Base-by-base conservation (phyloP, 495 filamentous ascomycete species). In the Annulohypoxylon moriforme region DNA sequence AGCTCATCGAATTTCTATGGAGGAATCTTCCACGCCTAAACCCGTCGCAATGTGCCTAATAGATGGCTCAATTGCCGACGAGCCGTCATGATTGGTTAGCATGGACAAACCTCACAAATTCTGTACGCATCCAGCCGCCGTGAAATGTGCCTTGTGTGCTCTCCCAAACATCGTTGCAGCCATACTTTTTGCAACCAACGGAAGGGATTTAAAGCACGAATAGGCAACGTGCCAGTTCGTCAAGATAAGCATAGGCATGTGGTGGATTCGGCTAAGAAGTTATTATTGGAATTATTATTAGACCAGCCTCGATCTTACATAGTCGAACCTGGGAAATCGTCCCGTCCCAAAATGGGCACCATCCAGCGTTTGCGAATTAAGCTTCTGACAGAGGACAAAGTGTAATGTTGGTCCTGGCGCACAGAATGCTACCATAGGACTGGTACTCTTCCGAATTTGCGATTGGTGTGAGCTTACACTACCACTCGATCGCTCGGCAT, bases 21-120 rank as follows among this genome's bases (percentile, higher is more conserved):
- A 50, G 71, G 71, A 50, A 59, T 38, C 50, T 47, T 66, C 57
- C 46, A 69, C 42, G 71, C 71, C 66, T 73, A 73, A 73, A 53
- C 56, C 65, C 66, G 65, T 69, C 16, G 38, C 34, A 73, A 73
- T 73, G 60, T 73, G 71, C 65, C 65, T 69, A 64, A 73, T 69
- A 55, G 36, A 65, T 65, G 40, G 57, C 40, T 69, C 61, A 69
- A 69, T 69, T 73, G 57, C 71, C 62, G 56, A 58, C n/a, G 47
- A 42, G 34, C 36, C 10, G 36, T 9, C 14, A 13, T 63, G 61
- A 67, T 68, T 73, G 66, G 70, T 50, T 59, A 20, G 27, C 25
- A 22, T 53, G 57, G 14, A 47, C 58, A 53, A 57, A 29, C 60
- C 22, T 68, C 29, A 36, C 40, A 56, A 56, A 18, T 47, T 42